phyloP scores from a whole-genome alignment of 1,284 basidiomycete species.

The Rhodofomes roseus region DNA sequence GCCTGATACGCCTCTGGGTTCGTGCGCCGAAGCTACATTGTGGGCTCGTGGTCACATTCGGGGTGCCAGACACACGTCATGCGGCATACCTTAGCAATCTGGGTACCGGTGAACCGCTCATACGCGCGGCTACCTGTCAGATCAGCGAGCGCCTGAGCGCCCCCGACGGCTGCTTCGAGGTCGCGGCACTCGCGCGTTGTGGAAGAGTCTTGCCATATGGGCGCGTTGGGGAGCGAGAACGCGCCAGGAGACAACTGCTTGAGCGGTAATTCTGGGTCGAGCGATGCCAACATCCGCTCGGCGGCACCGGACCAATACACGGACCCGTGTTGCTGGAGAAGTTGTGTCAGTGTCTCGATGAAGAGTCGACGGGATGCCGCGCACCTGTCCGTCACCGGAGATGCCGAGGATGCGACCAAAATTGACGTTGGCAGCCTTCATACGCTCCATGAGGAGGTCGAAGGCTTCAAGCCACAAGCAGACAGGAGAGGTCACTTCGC shows the following conservation, averaged over 20 bases:
- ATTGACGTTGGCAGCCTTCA: conserved; percentile 59
- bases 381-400: conserved; percentile 71
- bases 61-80: neutral
- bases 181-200: conserved; percentile 73
- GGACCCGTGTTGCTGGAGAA: conserved; percentile 81
- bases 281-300: conserved; percentile 45
- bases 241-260: conserved; percentile 56
- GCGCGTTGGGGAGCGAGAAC: conserved; percentile 70
- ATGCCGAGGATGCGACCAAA: conserved; percentile 58
- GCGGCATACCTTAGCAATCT: conserved; percentile 68
- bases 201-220: conserved; percentile 93
- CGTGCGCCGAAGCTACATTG: conserved; percentile 50
- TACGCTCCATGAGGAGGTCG: conserved; percentile 71
- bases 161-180: conserved; percentile 67
- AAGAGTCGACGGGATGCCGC: conserved; percentile 20
- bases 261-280: conserved; percentile 53
- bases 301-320: conserved; percentile 79
- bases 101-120: conserved; percentile 85
- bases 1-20: conserved; percentile 59
- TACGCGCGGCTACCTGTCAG: conserved; percentile 84
- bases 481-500: conserved; percentile 79
- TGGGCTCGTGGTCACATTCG: conserved; percentile 12
- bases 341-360: neutral
- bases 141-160: conserved; percentile 67
- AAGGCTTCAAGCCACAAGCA: conserved; percentile 83